Conservation (phyloP, 176 grass and related monocot species). For the Cenchrus americanus region DNA sequence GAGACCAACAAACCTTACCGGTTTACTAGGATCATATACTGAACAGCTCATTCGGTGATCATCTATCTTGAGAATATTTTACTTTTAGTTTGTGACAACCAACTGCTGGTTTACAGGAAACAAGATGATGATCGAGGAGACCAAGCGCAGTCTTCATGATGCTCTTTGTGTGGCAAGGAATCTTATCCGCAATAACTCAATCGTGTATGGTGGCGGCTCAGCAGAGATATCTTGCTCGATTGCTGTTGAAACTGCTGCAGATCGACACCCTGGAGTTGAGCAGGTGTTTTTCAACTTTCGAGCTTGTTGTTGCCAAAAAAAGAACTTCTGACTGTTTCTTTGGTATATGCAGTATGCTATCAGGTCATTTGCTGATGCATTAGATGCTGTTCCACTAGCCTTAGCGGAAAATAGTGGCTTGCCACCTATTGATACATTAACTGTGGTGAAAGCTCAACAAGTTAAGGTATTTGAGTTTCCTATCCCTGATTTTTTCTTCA, state of each 20-base stretch:
- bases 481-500: background rate
- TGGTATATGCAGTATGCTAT: slow-evolving; percentile 79
- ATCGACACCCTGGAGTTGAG: slow-evolving; percentile 76
- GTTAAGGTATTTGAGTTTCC: slow-evolving; percentile 62
- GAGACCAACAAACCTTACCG: background rate
- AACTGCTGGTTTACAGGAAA: slow-evolving; percentile 54
- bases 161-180: slow-evolving; percentile 89
- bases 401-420: slow-evolving; percentile 90
- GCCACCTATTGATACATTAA: slow-evolving; percentile 77
- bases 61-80: background rate
- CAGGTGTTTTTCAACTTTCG: slow-evolving; percentile 57
- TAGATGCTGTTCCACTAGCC: slow-evolving; percentile 82
- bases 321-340: slow-evolving; percentile 22
- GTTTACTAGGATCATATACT: slow-evolving; percentile 15
- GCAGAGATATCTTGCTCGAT: slow-evolving; percentile 87
- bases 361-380: slow-evolving; percentile 86
- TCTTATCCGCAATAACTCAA: slow-evolving; percentile 82
- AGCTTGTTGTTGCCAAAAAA: background rate
- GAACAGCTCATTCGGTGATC: background rate
- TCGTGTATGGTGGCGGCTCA: slow-evolving; percentile 86
- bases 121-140: slow-evolving; percentile 95
- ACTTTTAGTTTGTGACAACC: slow-evolving; percentile 15
- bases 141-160: slow-evolving; percentile 86
- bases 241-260: slow-evolving; percentile 79
- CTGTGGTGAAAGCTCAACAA: slow-evolving; percentile 85